Base-by-base conservation (phyloP, 257 asterid species). In the Handroanthus guayacan region DNA sequence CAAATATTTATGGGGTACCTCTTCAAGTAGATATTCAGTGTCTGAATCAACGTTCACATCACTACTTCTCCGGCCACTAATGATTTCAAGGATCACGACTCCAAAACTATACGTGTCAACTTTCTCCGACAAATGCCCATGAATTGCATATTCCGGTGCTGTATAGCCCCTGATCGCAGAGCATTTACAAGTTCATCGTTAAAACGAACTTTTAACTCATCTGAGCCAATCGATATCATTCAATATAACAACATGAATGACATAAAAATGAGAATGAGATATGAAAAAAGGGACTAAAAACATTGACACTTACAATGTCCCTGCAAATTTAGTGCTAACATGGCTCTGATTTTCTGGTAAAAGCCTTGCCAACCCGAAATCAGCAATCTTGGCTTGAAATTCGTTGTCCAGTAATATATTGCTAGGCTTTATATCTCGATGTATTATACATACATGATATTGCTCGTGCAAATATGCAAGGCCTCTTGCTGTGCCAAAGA, bases 31-130 rank as follows among this genome's bases (percentile, higher is more conserved):
- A 81, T 83, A 93, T 5, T 84, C 92, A 2, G 91, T 75, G 75
- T 75, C 87, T 2, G 91, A 81, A 61, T 89, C 96, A 6, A 39
- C 57, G 8, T 75, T 79, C 81, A 84, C 38, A 75, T 88, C 91
- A n/a, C 56, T 80, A 78, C 89, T 72, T 62, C 88, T 88, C 74
- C 92, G 79, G 34, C 98, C 98, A 17, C 96, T 91, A 75, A 93
- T 72, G 43, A 85, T 84, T 79, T 93, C 98, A 3, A 93, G 85
- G 9, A 86, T 86, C 5, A 93, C 96, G 1, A 92, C 82, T 6
- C 97, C 97, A 44, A 92, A 91, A 81, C 98, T 89, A 82, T 90
- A 92, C 44, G 87, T 84, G 80, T 93, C 98, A 0, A 87, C 98
- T 71, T 89, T 91, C 84, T 93, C 98, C 0, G 98, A 88, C 75